Base-by-base conservation (phyloP, 495 filamentous ascomycete species). In the Aspergillus leporis region DNA sequence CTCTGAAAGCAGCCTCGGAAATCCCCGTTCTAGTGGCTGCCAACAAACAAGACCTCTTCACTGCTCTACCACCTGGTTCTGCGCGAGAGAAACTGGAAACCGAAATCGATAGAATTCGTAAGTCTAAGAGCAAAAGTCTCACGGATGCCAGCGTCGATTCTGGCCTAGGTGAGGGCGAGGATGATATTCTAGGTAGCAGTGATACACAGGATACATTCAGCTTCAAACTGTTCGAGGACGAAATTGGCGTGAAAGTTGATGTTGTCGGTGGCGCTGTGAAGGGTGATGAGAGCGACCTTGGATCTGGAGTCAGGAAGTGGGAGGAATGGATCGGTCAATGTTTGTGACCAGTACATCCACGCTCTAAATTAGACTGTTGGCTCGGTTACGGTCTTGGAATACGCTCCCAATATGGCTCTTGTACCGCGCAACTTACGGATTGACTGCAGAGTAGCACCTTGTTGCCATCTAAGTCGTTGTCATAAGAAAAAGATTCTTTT, bases 1-100 rank as follows among this genome's bases (percentile, higher is more conserved):
- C 81, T 10, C 75, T 79, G 45, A 87, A 86, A 56, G 78, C 81
- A 2, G 83, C 85, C 0, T 72, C 81, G 16, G 81, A 85, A 19
- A 80, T 95, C 30, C 85, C 89, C 0, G 83, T 98, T 3, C 74
- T 98, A 19, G 74, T 98, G 40, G 93, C 90, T 4, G 93, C 92
- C 38, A 98, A 98, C 70, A 98, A 98, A 79, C 80, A 92, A 51
- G 94, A 98, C 71, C 76, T 98, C 13, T 98, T 98, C 70, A 98
- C 94, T 0, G 93, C 94, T 12, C 74, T 97, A 48, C 94, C 94
- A 0, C 85, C 90, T 1, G 78, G 82, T 2, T 80, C 96, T 32
- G 91, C 97, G 23, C 86, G 84, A 67, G 83, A 78, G 55, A 82
- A 81, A 49, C 75, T 98, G 10, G 93, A 98, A 70, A 78, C 79